Conservation (phyloP, 352 stramenopile species). For the Phytophthora fragariae region DNA sequence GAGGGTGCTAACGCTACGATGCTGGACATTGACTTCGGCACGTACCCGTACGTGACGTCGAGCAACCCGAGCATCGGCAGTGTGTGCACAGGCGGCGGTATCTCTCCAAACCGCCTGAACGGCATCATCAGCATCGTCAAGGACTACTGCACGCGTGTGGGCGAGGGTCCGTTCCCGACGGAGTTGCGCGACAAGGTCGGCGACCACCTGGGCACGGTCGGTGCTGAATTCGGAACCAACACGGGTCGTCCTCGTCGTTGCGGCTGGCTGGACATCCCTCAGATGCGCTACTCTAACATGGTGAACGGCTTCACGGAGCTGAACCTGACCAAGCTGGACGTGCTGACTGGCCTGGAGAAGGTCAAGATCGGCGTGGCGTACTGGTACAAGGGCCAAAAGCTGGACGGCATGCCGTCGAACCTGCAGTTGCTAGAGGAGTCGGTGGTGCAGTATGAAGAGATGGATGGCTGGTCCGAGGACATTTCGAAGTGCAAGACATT, state of each 20-base stretch:
- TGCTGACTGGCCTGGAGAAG: constrained; percentile 96
- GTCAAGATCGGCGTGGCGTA: constrained; percentile 97
- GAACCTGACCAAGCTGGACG: constrained; percentile 99
- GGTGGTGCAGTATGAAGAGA: constrained; percentile 96
- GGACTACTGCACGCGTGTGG: constrained; percentile 99
- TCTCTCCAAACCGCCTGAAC: constrained; percentile 93
- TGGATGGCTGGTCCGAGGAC: constrained; percentile 96
- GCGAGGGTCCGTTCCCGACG: constrained; percentile 99
- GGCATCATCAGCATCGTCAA: constrained; percentile 99
- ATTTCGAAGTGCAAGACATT: constrained; percentile 97
- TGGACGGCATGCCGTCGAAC: constrained; percentile 95
- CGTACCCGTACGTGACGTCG: constrained; percentile 99
- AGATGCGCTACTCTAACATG: constrained; percentile 94
- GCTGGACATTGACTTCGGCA: constrained; percentile 99
- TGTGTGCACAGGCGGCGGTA: constrained; percentile 97
- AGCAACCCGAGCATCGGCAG: constrained; percentile 98
- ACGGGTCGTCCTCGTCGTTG: constrained; percentile 97
- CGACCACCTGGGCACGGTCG: constrained; percentile 92
- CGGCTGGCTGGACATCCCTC: constrained; percentile 98
- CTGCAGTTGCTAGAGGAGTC: constrained; percentile 93
- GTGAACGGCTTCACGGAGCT: constrained; percentile 97
- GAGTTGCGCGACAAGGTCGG: constrained; percentile 95
- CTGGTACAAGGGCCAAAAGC: constrained; percentile 94
- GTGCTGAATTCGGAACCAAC: constrained; percentile 98
- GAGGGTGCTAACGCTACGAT: constrained; percentile 99